A percentile compares a stretch with the other conserved stretches of the same genome.
Conservation (phyloP, 805 yeast species). For the Maudiozyma barnettii region DNA sequence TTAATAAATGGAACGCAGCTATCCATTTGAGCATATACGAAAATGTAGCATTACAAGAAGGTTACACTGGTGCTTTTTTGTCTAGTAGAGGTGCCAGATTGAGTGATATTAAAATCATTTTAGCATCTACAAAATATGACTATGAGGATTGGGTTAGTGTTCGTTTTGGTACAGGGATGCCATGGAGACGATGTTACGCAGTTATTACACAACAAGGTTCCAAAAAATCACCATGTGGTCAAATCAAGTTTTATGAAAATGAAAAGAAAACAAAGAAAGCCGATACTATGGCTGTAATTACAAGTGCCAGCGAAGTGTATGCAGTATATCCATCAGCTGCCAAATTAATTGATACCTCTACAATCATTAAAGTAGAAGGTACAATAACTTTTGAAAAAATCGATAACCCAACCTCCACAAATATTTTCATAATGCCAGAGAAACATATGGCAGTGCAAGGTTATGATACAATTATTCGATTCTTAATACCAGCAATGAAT, state of each 20-base stretch:
- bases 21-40: constrained; percentile 75
- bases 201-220: constrained; percentile 65
- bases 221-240: constrained; percentile 43
- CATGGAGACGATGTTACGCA: constrained; percentile 91
- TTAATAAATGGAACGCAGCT: constrained; percentile 73
- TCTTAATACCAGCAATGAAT: constrained; percentile 60
- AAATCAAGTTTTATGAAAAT: constrained; percentile 70
- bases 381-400: constrained; percentile 50
- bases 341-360: constrained; percentile 70
- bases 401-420: constrained; percentile 39
- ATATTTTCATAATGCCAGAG: constrained; percentile 55
- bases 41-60: constrained; percentile 78
- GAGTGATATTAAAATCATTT: constrained; percentile 75
- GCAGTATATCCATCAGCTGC: constrained; percentile 91
- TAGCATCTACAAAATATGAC: constrained; percentile 74
- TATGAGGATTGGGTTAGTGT: constrained; percentile 95
- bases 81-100: constrained; percentile 85
- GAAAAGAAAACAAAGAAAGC: constrained; percentile 64
- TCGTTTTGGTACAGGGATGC: constrained; percentile 94
- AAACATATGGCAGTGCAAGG: constrained; percentile 64
- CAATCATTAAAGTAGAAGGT: constrained; percentile 86
- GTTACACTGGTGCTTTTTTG: constrained; percentile 89
- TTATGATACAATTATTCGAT: constrained; percentile 63
- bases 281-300: constrained; percentile 69
- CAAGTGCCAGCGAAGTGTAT: constrained; percentile 58